phyloP scores from a whole-genome alignment of 1,139 yeast genomes.

The Kurtzmaniella natalensis region DNA sequence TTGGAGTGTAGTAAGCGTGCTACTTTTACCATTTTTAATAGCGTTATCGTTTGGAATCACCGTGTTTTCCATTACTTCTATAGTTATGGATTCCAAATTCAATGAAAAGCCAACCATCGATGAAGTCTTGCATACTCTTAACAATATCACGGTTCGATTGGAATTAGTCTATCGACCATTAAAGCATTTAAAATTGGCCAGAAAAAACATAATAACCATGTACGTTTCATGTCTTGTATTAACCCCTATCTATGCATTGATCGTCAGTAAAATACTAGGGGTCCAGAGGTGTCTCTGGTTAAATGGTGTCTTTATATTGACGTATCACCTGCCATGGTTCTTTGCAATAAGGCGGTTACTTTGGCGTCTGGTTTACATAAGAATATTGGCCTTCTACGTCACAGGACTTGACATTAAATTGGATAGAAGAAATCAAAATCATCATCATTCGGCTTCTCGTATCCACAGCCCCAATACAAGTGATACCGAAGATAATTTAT shows the following conservation, averaged over 20 bases:
- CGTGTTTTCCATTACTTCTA: constrained; percentile 45
- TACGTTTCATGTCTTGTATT: constrained; percentile 28
- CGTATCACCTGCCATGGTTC: constrained; percentile 53
- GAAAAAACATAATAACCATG: constrained; percentile 26
- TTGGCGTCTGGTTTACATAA: constrained; percentile 50
- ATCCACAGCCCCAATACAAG: constrained; percentile 23
- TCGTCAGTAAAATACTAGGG: constrained; percentile 31
- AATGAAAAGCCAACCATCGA: constrained; percentile 54
- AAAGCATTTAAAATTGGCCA: constrained; percentile 23
- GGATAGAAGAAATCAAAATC: constrained; percentile 15
- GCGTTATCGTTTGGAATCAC: constrained; percentile 33
- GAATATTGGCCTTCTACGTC: constrained; percentile 38
- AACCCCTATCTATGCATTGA: constrained; percentile 45
- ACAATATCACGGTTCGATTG: constrained; percentile 44
- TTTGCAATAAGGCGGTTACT: constrained; percentile 45
- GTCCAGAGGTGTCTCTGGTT: constrained; percentile 35
- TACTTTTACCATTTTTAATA: constrained; percentile 36
- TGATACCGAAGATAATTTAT: constrained; percentile 21
- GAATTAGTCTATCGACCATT: constrained; percentile 43
- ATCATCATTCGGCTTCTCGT: constrained; percentile 16
- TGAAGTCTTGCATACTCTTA: constrained; percentile 49
- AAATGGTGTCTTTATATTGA: constrained; percentile 36
- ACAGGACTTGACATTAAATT: constrained; percentile 43
- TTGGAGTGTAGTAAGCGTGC: constrained; percentile 36
- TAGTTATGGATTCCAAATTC: constrained; percentile 37